phyloP scores from a whole-genome alignment of 805 yeast species.

The Pichia pseudocactophila region DNA sequence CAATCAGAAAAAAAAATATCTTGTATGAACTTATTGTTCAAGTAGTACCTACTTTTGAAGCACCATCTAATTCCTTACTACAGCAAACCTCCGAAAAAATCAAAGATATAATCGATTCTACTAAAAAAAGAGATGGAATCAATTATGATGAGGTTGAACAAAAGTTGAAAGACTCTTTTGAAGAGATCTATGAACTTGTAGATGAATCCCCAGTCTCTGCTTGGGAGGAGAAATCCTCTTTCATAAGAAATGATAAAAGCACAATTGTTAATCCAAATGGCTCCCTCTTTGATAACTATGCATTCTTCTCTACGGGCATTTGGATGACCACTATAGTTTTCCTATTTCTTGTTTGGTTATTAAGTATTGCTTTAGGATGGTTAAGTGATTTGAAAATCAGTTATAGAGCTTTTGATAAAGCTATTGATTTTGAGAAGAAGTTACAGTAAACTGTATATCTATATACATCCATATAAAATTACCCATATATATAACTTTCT shows the following conservation, averaged over 20 bases:
- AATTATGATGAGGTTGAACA: conserved; percentile 22
- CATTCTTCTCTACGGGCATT: conserved; percentile 72
- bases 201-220: conserved; percentile 21
- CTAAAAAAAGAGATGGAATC: conserved; percentile 14
- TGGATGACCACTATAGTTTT: conserved; percentile 68
- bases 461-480: not conserved
- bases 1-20: not conserved
- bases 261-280: conserved; percentile 13
- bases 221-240: conserved; percentile 8
- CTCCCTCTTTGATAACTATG: conserved; percentile 54
- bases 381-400: conserved; percentile 61
- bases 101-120: conserved; percentile 12
- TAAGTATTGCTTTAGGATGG: conserved; percentile 64
- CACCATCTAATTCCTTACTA: conserved; percentile 12
- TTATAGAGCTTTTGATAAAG: conserved; percentile 76
- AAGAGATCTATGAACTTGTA: conserved; percentile 22
- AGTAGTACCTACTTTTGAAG: conserved; percentile 24
- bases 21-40: conserved; percentile 22
- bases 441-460: conserved; percentile 18
- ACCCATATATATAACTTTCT: not conserved
- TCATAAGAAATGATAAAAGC: too few relatives aligned
- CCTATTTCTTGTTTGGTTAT: conserved; percentile 45
- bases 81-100: conserved; percentile 14
- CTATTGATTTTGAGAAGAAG: conserved; percentile 44
- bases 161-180: conserved; percentile 25